phyloP scores from a whole-genome alignment of 305 asterid genomes.

The Plantago coronopus region DNA sequence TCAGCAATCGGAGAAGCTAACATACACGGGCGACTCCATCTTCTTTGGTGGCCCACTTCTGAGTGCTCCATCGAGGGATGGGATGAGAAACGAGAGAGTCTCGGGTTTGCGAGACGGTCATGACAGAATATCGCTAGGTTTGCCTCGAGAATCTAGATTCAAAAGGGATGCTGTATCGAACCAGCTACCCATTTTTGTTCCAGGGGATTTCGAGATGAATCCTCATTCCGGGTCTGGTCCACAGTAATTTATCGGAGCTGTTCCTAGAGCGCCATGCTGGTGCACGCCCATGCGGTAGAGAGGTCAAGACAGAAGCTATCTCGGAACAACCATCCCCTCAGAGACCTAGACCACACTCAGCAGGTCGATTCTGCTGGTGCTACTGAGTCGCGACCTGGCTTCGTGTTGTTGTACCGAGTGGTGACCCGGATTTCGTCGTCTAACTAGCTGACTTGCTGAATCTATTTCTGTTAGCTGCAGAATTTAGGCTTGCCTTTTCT shows the following conservation, averaged over 20 bases:
- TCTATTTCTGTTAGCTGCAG: not conserved
- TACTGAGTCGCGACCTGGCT: not conserved
- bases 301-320: slow-evolving; percentile 22
- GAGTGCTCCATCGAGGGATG: slow-evolving; percentile 55
- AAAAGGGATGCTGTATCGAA: slow-evolving; percentile 73
- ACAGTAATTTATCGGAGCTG: slow-evolving; percentile 29
- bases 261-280: not conserved
- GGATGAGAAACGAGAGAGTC: slow-evolving; percentile 41
- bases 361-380: too few relatives aligned
- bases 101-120: slow-evolving; percentile 33
- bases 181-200: slow-evolving; percentile 90
- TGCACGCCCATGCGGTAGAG: slow-evolving; percentile 17
- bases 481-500: not conserved
- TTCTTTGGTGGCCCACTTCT: slow-evolving; percentile 95
- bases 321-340: slow-evolving; percentile 20
- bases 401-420: not conserved
- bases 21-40: slow-evolving; percentile 75
- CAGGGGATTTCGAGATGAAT: slow-evolving; percentile 55
- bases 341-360: too few relatives aligned
- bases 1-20: slow-evolving; percentile 62
- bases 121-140: slow-evolving; percentile 23
- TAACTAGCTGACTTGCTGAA: not conserved
- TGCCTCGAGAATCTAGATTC: slow-evolving; percentile 57
- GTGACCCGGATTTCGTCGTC: not conserved
- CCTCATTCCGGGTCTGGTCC: slow-evolving; percentile 44